Evolutionary conservation across 352 stramenopile species (phyloP).

Genomic region (Pythium volutum): DNA sequence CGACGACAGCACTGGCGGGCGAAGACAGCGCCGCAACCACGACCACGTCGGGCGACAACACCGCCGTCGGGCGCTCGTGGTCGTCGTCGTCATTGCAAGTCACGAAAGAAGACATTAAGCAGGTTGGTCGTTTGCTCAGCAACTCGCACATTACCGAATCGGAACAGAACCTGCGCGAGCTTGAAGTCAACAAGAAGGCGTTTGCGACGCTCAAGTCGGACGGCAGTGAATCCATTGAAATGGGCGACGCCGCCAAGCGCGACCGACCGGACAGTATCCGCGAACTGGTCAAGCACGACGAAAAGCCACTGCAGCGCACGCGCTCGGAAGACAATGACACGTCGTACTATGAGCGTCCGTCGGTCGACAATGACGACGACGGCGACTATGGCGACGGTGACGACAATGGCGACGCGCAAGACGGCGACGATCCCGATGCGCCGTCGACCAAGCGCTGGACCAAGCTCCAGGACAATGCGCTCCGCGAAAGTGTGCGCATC

Average conservation of each 20-base stretch:
- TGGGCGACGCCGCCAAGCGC: slow-evolving; percentile 46
- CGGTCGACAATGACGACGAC: slow-evolving; percentile 31
- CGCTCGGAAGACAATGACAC: slow-evolving; percentile 37
- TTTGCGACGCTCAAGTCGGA: slow-evolving; percentile 33
- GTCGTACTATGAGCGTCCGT: slow-evolving; percentile 24
- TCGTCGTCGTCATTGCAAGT: slow-evolving; percentile 75
- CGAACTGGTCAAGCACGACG: slow-evolving; percentile 46
- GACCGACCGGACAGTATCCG: slow-evolving; percentile 71
- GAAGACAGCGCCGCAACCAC: slow-evolving; percentile 29
- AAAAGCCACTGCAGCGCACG: slow-evolving; percentile 65
- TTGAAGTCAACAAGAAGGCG: slow-evolving; percentile 75
- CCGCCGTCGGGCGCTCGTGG: slow-evolving; percentile 40
- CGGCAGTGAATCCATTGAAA: slow-evolving; percentile 26
- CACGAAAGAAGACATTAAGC: slow-evolving; percentile 78
- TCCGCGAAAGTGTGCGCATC: slow-evolving; percentile 79
- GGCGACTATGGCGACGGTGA: slow-evolving; percentile 20
- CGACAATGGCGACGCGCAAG: slow-evolving; percentile 11
- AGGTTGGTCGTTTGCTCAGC: slow-evolving; percentile 58
- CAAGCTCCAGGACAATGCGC: slow-evolving; percentile 78
- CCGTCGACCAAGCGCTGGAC: slow-evolving; percentile 87
- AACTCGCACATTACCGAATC: slow-evolving; percentile 82
- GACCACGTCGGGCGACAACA: slow-evolving; percentile 28
- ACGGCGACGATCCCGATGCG: slow-evolving; percentile 58
- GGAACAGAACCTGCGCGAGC: slow-evolving; percentile 69
- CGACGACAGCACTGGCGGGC: not conserved